Conservation (phyloP, 345 rosid species). For the Ceriops decandra region DNA sequence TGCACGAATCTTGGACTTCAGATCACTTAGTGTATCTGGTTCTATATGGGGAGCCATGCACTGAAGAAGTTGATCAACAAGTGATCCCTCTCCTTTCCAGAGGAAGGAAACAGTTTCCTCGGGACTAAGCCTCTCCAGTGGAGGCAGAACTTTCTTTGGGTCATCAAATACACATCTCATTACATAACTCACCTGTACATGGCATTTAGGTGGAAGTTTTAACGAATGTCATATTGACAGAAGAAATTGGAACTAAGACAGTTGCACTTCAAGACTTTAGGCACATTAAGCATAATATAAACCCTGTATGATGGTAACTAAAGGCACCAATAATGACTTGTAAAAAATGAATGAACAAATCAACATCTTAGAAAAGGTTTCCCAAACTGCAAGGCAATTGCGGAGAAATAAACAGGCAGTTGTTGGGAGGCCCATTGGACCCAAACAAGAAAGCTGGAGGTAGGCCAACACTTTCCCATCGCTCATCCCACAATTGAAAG, state of each 20-base stretch:
- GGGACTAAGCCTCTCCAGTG: slow-evolving; percentile 72
- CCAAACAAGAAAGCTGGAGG: no score
- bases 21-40: slow-evolving; percentile 51
- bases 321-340: no score
- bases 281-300: no score
- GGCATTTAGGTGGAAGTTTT: slow-evolving; percentile 1
- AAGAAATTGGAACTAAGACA: slow-evolving; percentile 9
- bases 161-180: slow-evolving; percentile 89
- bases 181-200: slow-evolving; percentile 83
- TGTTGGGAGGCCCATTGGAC: no score
- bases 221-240: not conserved
- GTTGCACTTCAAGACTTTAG: not conserved
- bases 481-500: not conserved
- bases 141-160: slow-evolving; percentile 95
- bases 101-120: slow-evolving; percentile 65
- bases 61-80: slow-evolving; percentile 84
- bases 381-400: no score
- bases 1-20: slow-evolving; percentile 61
- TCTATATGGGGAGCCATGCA: slow-evolving; percentile 75
- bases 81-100: slow-evolving; percentile 92
- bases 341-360: no score
- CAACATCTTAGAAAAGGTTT: no score
- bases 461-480: no score
- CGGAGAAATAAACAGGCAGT: no score
- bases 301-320: no score